Evolutionary conservation across 345 rosid genomes (phyloP), one percentile per base, ranked within the genome.

Genomic region (Aquilaria yunnanensis): DNA sequence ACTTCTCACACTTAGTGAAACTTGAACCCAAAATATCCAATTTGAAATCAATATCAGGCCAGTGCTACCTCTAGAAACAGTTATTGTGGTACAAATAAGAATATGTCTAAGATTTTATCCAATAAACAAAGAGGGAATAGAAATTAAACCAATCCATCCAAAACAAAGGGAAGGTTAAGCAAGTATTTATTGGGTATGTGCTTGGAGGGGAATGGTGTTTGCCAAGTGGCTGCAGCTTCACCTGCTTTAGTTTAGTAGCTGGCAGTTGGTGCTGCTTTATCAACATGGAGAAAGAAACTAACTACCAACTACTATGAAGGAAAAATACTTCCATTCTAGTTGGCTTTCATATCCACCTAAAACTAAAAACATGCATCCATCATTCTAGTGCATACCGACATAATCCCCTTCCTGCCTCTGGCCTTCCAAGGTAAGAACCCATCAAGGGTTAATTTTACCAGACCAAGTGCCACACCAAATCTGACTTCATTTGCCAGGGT

Each of bases 181-280:
- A 2, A 45, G 7, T 46, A 7, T 45, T 53, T 34, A 47, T 55
- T 47, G 37, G 31, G 29, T 29, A 12, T 57, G 50, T 41, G 4
- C 45, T 37, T 66, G 12, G 29, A 46, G 41, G 9, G 50, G 29
- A 14, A 52, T 32, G 56, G 55, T 31, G 41, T 57, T 32, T n/a
- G 46, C 12, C 13, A 14, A 12, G 30, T 47, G 10, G 5, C 50
- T 46, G 23, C 23, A 23, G 51, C 14, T 54, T 57, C 9, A 56
- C 11, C 49, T 41, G 54, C 34, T n/a, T 30, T 47, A 37, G 43
- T 37, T 5, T 6, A 46, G 57, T 34, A 62, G 48, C 67, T 43
- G 62, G 66, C 52, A 33, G 70, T 60, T 56, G 47, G 46, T 58
- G 56, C 51, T 53, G 47, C 60, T 41, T 37, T 57, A 56, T 65